A percentile compares a stretch with the other conserved stretches of the same genome.
phyloP scores from a whole-genome alignment of 73 alveolate genomes.

The Paramecium biaurelia region DNA sequence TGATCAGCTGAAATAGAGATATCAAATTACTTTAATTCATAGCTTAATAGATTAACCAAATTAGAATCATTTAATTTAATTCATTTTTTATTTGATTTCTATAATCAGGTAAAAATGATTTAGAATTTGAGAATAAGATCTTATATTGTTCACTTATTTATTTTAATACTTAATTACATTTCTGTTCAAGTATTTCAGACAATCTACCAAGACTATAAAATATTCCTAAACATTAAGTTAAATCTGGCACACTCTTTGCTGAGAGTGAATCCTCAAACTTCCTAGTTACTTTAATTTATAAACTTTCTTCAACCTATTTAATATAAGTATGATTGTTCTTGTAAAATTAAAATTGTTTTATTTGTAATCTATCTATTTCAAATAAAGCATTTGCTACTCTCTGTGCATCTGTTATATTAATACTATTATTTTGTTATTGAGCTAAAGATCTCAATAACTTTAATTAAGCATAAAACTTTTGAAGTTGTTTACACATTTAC shows the following conservation, averaged over 20 bases:
- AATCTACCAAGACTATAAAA: slow-evolving; percentile 39
- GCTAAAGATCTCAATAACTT: not conserved
- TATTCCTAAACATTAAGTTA: slow-evolving; percentile 37
- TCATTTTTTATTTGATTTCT: not conserved
- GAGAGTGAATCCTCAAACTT: not conserved
- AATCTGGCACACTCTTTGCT: slow-evolving; percentile 32
- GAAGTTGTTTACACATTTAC: not conserved
- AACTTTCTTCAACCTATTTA: not conserved
- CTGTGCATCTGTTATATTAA: not conserved
- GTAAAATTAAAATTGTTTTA: not conserved
- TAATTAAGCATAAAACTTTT: not conserved
- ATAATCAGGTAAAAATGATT: not conserved
- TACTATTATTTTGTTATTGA: not conserved
- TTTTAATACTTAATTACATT: slow-evolving; percentile 9
- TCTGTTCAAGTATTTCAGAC: not conserved
- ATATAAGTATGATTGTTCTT: not conserved
- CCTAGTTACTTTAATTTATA: not conserved
- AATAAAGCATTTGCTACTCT: slow-evolving; percentile 26
- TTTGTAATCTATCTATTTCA: not conserved
- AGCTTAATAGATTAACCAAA: slow-evolving; percentile 34
- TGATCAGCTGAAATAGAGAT: not conserved
- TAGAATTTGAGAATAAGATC: not conserved
- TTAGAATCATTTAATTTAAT: not conserved
- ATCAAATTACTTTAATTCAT: not conserved
- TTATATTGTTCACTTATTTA: slow-evolving; percentile 18